Conservation (phyloP, 2,329 filamentous ascomycete species). For the Oidium heveae region DNA sequence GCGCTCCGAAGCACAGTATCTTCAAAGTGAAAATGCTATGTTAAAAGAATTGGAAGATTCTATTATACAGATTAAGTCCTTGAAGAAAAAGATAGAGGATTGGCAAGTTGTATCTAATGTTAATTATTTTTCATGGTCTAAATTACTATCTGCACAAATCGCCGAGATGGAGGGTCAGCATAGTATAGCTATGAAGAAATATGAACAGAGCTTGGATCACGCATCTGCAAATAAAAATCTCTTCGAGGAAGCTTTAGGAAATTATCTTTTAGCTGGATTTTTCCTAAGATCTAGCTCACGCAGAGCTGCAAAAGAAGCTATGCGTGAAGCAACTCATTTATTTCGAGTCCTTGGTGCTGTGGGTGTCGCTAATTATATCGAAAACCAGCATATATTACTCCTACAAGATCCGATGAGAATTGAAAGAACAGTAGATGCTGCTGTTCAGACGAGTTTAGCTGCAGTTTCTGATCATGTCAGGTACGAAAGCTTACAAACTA, state of each 20-base stretch:
- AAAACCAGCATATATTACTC: conserved; percentile 40
- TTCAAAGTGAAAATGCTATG: conserved; percentile 17
- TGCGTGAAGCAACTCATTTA: conserved; percentile 40
- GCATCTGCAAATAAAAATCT: conserved; percentile 38
- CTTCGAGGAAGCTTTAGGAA: conserved; percentile 48
- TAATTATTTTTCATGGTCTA: conserved; percentile 48
- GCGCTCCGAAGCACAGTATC: conserved; percentile 7
- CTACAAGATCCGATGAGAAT: conserved; percentile 35
- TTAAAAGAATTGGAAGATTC: conserved; percentile 21
- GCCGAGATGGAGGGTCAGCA: conserved; percentile 33
- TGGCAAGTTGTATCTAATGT: conserved; percentile 39
- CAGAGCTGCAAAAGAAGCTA: conserved; percentile 40
- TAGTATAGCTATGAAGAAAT: conserved; percentile 32
- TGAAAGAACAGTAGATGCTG: conserved; percentile 32
- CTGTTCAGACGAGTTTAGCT: conserved; percentile 46
- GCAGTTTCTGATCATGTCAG: conserved; percentile 22
- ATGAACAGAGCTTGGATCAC: conserved; percentile 50
- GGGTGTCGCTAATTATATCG: conserved; percentile 42
- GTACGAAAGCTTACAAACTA: conserved; percentile 23
- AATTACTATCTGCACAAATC: conserved; percentile 41
- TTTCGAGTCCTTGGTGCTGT: conserved; percentile 44
- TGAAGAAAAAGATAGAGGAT: conserved; percentile 34
- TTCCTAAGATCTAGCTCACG: conserved; percentile 39
- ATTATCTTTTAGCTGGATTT: conserved; percentile 49
- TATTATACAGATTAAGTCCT: conserved; percentile 25